Percentiles rank a stretch among this genome's conserved stretches.
phyloP scores from a whole-genome alignment of 2,329 filamentous ascomycete species.

The Neospermospora avenae region DNA sequence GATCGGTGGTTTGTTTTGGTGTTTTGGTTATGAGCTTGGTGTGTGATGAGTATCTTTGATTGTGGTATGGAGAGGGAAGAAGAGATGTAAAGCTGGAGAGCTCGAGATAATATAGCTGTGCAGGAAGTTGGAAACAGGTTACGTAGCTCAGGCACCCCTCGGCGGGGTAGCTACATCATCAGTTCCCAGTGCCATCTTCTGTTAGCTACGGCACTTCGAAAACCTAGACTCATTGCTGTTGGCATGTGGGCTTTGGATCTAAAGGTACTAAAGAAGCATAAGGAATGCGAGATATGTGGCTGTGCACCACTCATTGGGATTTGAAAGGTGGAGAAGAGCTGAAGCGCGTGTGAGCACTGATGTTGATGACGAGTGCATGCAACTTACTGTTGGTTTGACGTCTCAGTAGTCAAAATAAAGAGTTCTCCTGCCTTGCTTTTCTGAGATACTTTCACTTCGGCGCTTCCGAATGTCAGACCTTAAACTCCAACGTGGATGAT shows the following conservation, averaged over 20 bases:
- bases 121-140: background rate
- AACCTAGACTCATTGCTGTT: background rate
- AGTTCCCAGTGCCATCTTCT: slow-evolving; percentile 25
- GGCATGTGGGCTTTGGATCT: background rate
- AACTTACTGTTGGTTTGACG: background rate
- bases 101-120: background rate
- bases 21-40: background rate
- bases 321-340: background rate
- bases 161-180: slow-evolving; percentile 19
- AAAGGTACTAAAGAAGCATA: background rate
- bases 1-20: background rate
- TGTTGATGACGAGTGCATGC: background rate
- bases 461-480: background rate
- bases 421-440: background rate
- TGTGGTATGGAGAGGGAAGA: background rate
- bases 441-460: background rate
- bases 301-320: background rate
- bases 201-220: background rate
- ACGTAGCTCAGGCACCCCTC: slow-evolving; percentile 9
- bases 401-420: background rate
- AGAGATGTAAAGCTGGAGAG: too few species aligned
- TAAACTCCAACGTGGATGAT: background rate
- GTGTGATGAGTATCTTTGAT: background rate
- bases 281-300: background rate
- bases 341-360: background rate